Evolutionary conservation across 139 green algal genomes (phyloP).

Genomic region (Picochlorum sp.): DNA sequence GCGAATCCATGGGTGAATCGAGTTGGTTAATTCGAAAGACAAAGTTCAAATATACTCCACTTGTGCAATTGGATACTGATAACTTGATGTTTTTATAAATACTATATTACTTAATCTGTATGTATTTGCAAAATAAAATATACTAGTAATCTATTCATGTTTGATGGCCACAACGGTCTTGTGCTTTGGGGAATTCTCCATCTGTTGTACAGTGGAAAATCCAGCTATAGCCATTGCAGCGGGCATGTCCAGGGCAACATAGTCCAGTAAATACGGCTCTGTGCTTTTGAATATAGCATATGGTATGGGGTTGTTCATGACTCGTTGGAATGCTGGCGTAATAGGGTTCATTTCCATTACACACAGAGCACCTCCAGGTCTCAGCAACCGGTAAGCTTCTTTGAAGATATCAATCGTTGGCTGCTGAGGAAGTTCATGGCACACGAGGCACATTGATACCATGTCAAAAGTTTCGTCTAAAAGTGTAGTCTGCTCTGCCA

Average conservation of each 20-base stretch:
- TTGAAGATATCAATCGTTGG: constrained; percentile 38
- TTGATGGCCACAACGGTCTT: constrained; percentile 47
- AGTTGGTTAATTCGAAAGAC: too few species aligned
- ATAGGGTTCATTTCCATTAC: constrained; percentile 67
- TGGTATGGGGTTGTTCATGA: constrained; percentile 59
- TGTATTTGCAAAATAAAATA: too few species aligned
- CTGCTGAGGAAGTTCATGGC: constrained; percentile 57
- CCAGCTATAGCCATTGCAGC: constrained; percentile 25
- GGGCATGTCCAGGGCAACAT: constrained; percentile 46
- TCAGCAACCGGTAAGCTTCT: constrained; percentile 53
- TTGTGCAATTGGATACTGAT: too few species aligned
- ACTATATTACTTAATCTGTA: too few species aligned
- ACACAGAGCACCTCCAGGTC: constrained; percentile 31
- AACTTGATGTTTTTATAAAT: too few species aligned
- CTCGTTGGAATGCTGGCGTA: constrained; percentile 36
- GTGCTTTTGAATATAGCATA: constrained; percentile 68
- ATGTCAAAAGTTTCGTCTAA: constrained; percentile 39
- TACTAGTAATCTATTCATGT: constrained; percentile 1
- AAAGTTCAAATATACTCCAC: too few species aligned
- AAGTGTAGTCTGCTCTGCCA: constrained; percentile 48
- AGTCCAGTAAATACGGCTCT: constrained; percentile 63
- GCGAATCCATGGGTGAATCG: too few species aligned
- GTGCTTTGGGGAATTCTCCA: constrained; percentile 44
- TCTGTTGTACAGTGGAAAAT: constrained; percentile 21
- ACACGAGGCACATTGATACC: constrained; percentile 60